Evolutionary conservation across 257 asterid genomes (phyloP).

Genomic region (Solanum pinnatisectum): DNA sequence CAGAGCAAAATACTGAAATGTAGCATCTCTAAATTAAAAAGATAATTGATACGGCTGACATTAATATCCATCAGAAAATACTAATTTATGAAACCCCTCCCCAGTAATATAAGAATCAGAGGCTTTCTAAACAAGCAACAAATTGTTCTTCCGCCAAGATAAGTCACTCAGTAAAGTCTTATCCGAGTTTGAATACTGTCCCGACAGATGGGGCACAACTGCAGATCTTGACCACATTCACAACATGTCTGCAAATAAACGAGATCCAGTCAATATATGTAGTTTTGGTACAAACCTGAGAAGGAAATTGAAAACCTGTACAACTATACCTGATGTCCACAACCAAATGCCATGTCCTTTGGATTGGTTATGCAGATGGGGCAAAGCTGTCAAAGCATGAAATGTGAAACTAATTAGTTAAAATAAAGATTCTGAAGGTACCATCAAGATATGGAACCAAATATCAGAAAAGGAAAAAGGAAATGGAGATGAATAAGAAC

Average conservation of each 20-base stretch:
- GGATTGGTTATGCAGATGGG: constrained; percentile 74
- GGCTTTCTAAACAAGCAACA: neutral
- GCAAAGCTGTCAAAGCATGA: constrained; percentile 49
- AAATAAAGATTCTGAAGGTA: neutral
- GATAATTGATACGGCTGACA: neutral
- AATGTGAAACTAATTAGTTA: neutral
- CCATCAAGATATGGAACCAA: neutral
- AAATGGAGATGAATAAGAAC: neutral
- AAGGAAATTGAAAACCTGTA: neutral
- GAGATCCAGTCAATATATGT: neutral
- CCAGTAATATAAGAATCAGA: neutral
- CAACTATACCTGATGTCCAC: constrained; percentile 81
- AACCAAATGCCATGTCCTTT: constrained; percentile 90
- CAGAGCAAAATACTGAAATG: neutral
- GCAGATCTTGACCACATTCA: constrained; percentile 63
- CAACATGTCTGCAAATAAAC: constrained; percentile 62
- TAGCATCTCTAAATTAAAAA: neutral
- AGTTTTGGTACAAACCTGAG: neutral
- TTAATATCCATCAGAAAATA: neutral
- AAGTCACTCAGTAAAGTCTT: constrained; percentile 52
- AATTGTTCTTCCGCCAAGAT: neutral
- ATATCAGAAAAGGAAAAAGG: neutral
- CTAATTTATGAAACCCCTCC: neutral
- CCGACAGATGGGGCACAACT: constrained; percentile 72
- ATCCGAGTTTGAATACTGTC: constrained; percentile 54